These are phyloP conservation scores for Populus hybrid DNA, from an alignment of 441 rosid genomes.

Conservation along the genomic window DNA sequence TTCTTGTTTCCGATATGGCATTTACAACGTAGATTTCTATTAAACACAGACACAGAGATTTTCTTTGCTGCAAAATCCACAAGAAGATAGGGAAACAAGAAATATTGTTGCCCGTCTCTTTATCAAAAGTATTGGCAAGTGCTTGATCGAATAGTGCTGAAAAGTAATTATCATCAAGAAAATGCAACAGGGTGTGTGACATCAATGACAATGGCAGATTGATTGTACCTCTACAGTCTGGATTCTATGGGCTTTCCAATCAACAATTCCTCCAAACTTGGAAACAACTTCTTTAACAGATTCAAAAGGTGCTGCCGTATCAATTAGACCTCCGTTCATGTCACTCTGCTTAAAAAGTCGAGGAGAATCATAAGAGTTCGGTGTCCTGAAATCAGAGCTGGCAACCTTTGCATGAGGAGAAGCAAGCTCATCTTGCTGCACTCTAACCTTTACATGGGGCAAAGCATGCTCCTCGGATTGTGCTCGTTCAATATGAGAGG, in stretches of 20 bases:
- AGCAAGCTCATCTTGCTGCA: neutral
- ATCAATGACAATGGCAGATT: constrained; percentile 9
- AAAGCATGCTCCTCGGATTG: constrained; percentile 20
- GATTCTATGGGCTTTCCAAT: constrained; percentile 90
- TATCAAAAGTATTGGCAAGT: neutral
- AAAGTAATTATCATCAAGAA: neutral
- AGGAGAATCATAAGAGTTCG: constrained; percentile 17
- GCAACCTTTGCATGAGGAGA: constrained; percentile 7
- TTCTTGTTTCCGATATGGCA: neutral
- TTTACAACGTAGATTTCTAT: neutral
- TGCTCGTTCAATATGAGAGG: neutral
- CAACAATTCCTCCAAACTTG: constrained; percentile 90
- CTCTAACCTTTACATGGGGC: constrained; percentile 20
- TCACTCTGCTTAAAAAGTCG: constrained; percentile 24
- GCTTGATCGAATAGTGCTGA: neutral
- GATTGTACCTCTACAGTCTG: constrained; percentile 70
- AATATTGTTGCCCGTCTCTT: neutral
- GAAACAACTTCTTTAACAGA: constrained; percentile 96
- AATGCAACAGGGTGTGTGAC: constrained; percentile 11
- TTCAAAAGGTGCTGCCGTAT: constrained; percentile 89
- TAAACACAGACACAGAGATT: neutral
- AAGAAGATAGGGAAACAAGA: neutral
- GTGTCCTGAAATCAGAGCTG: constrained; percentile 15
- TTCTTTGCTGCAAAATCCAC: neutral
- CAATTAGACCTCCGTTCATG: constrained; percentile 55